Evolutionary conservation across 257 asterid genomes (phyloP).

Genomic region (Leonotis leonurus): DNA sequence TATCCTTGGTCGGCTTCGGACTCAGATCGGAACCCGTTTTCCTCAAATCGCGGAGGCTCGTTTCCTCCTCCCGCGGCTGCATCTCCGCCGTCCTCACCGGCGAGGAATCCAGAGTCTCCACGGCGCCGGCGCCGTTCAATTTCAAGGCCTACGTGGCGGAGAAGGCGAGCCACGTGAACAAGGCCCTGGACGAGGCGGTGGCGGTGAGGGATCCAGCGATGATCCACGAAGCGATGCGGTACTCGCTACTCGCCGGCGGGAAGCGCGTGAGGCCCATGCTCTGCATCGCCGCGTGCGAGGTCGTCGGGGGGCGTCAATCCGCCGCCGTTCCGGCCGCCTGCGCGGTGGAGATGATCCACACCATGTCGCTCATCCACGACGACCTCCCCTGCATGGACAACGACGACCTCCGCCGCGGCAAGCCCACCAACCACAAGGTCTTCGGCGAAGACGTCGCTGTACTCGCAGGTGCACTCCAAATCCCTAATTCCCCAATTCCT

Average conservation of each 20-base stretch:
- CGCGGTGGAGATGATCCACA: conserved; percentile 84
- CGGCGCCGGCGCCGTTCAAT: conserved; percentile 27
- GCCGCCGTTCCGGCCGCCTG: conserved; percentile 70
- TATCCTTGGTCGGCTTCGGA: conserved; percentile 6
- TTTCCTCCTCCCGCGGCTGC: background rate
- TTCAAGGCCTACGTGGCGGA: conserved; percentile 44
- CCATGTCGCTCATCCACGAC: conserved; percentile 68
- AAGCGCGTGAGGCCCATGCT: conserved; percentile 71
- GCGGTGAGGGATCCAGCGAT: conserved; percentile 37
- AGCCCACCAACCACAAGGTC: conserved; percentile 59
- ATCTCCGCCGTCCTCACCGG: conserved; percentile 25
- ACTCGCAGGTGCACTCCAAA: conserved; percentile 52
- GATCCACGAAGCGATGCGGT: conserved; percentile 74
- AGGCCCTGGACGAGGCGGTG: conserved; percentile 51
- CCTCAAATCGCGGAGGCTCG: conserved; percentile 1
- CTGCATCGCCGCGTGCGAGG: conserved; percentile 74
- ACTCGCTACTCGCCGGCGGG: conserved; percentile 65
- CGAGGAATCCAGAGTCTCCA: conserved; percentile 19
- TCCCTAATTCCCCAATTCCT: no score
- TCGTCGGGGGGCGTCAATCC: conserved; percentile 59
- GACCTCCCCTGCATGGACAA: conserved; percentile 79
- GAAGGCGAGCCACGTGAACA: conserved; percentile 40
- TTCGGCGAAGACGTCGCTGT: conserved; percentile 74
- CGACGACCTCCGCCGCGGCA: conserved; percentile 77
- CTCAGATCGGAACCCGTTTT: conserved; percentile 6